Conservation (phyloP, 768 basidiomycete species). For the Tylopilus subfusipes region DNA sequence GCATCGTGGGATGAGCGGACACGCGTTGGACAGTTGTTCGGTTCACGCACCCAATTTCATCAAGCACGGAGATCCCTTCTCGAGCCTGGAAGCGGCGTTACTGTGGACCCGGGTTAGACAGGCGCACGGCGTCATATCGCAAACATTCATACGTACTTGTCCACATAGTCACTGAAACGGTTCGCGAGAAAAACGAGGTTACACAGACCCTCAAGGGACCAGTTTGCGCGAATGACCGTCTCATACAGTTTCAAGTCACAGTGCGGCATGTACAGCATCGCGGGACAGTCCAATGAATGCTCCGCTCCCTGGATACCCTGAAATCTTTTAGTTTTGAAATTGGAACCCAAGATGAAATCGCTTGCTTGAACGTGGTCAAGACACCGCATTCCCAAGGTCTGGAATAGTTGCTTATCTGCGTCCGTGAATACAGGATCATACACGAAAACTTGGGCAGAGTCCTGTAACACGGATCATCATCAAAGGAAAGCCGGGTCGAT, state of each 20-base stretch:
- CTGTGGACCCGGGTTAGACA: slow-evolving; percentile 35
- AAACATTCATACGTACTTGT: slow-evolving; percentile 45
- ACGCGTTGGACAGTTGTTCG: neutral
- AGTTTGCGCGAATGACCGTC: slow-evolving; percentile 57
- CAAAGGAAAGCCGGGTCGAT: too few relatives aligned
- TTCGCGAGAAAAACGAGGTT: slow-evolving; percentile 63
- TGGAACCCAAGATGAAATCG: slow-evolving; percentile 20
- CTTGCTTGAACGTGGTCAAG: slow-evolving; percentile 50
- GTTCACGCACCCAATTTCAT: slow-evolving; percentile 48
- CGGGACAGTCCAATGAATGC: slow-evolving; percentile 39
- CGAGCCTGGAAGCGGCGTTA: slow-evolving; percentile 48
- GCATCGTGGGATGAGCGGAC: slow-evolving; percentile 10
- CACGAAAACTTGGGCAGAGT: slow-evolving; percentile 43
- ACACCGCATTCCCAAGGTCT: slow-evolving; percentile 32
- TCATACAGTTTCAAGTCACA: slow-evolving; percentile 74
- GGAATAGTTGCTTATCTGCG: slow-evolving; percentile 53
- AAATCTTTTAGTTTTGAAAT: slow-evolving; percentile 6
- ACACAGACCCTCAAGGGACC: slow-evolving; percentile 44
- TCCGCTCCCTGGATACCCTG: slow-evolving; percentile 30
- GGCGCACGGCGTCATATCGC: neutral
- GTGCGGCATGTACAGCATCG: slow-evolving; percentile 76
- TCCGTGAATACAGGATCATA: slow-evolving; percentile 74
- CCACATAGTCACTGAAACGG: slow-evolving; percentile 60
- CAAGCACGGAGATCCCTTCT: slow-evolving; percentile 50
- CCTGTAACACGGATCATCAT: slow-evolving; percentile 45